Base-by-base conservation (phyloP, 805 yeast genomes). In the Soucietia sequanensis region DNA sequence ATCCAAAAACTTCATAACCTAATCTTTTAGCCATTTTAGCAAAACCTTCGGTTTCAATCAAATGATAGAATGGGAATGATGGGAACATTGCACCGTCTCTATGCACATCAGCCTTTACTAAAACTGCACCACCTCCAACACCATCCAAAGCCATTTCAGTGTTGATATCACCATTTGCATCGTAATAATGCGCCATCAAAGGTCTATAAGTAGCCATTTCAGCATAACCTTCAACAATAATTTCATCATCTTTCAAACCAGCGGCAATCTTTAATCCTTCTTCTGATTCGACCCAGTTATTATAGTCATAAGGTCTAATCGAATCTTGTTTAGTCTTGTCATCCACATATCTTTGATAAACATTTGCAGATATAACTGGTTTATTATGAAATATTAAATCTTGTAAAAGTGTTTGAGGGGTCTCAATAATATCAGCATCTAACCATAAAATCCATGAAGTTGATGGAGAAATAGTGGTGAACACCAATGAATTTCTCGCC, bases 11-110 rank as follows among this genome's bases (percentile, higher is more conserved):
- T 50, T 83, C 85, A 62, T 93, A 90, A 21, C 95, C 95, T 43
- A 93, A 72, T 49, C 98, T 73, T 61, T 89, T 88, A 28, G 96
- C 96, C 98, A 93, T 93, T 61, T 83, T 84, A n/a, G 93, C 97
- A 63, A 93, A 93, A 12, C 99, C 99, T 65, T 93, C 99, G 7
- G 97, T 90, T 68, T 93, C 99, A 44, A 93, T 89, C 60, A 93
- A 73, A 60, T 93, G 95, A 60, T 91, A 90, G 71, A 93, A 93
- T 41, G 99, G 93, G 78, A 93, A 93, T 32, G 95, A 86, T 12
- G 99, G 99, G 78, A 93, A 93, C 97, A 93, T 91, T 36, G 98
- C 98, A 33, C 99, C 99, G 60, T 93, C 99, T 58, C 99, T 76
- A 63, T 93, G 99, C 35, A 93, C 99, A 48, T 90, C 97, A 8